Evolutionary conservation across 768 basidiomycete genomes (phyloP).

Genomic region (Hygrophoropsis aurantiaca): DNA sequence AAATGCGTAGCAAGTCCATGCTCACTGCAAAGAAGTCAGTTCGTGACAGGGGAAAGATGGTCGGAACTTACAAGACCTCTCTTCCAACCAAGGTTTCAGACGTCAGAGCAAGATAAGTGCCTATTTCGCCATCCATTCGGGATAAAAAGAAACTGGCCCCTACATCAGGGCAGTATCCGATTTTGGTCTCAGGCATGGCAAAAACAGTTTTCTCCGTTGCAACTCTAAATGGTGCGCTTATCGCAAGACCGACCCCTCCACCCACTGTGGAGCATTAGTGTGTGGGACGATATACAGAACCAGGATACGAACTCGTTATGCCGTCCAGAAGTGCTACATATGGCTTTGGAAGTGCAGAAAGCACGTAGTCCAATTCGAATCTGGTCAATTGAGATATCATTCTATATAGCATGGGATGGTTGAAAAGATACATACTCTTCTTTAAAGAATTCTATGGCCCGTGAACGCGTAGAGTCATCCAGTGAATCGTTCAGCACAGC

Average conservation of each 20-base stretch:
- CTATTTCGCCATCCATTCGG: conserved; percentile 86
- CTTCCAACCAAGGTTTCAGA: conserved; percentile 71
- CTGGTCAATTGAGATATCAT: conserved; percentile 36
- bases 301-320: conserved; percentile 67
- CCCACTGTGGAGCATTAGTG: conserved; percentile 62
- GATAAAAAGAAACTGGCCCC: conserved; percentile 90
- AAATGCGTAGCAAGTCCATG: conserved; percentile 94
- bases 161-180: conserved; percentile 90
- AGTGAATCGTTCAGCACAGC: conserved; percentile 57
- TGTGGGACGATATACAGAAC: conserved; percentile 11
- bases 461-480: conserved; percentile 48
- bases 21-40: conserved; percentile 52
- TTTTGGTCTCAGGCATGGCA: conserved; percentile 97
- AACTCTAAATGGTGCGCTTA: conserved; percentile 84
- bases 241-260: conserved; percentile 87
- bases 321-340: conserved; percentile 92
- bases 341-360: conserved; percentile 76
- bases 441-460: conserved; percentile 87
- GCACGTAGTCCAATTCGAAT: conserved; percentile 76
- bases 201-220: conserved; percentile 91
- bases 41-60: conserved; percentile 3
- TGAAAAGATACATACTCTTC: conserved; percentile 64
- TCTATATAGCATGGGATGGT: conserved; percentile 3
- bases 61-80: conserved; percentile 74
- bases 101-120: conserved; percentile 92